phyloP scores from a whole-genome alignment of 2,329 filamentous ascomycete genomes.

The Pseudogymnoascus sp. region DNA sequence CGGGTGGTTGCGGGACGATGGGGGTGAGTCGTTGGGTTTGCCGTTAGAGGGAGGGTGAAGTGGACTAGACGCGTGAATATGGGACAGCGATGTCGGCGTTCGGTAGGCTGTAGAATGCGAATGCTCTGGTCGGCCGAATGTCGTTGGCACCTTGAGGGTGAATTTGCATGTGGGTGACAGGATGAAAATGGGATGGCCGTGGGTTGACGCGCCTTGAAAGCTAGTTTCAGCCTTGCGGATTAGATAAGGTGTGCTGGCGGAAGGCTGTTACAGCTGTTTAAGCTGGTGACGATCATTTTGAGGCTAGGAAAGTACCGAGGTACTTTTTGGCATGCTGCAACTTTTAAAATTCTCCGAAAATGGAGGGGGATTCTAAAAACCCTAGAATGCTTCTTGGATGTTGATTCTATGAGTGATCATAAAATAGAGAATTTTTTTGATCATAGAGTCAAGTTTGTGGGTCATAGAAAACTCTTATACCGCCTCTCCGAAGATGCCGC shows the following conservation, averaged over 20 bases:
- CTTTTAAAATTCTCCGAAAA: constrained; percentile 1
- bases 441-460: not conserved
- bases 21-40: not conserved
- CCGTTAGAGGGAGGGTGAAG: not conserved
- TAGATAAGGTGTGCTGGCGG: not conserved
- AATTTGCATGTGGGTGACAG: not conserved
- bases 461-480: not conserved
- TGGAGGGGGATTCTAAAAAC: not conserved
- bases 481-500: not conserved
- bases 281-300: not conserved
- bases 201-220: not conserved
- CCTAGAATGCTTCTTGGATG: not conserved
- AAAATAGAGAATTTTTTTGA: not conserved
- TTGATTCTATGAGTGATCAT: not conserved
- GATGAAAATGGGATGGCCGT: not conserved
- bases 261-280: not conserved
- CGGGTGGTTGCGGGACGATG: not conserved
- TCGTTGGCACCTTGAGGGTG: not conserved
- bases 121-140: not conserved
- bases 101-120: not conserved
- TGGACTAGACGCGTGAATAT: not conserved
- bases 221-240: constrained; percentile 1
- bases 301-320: not conserved
- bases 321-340: not conserved
- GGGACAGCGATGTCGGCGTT: not conserved